Base-by-base conservation (phyloP, 108 stramenopile species). In the Mediolabrus comicus region DNA sequence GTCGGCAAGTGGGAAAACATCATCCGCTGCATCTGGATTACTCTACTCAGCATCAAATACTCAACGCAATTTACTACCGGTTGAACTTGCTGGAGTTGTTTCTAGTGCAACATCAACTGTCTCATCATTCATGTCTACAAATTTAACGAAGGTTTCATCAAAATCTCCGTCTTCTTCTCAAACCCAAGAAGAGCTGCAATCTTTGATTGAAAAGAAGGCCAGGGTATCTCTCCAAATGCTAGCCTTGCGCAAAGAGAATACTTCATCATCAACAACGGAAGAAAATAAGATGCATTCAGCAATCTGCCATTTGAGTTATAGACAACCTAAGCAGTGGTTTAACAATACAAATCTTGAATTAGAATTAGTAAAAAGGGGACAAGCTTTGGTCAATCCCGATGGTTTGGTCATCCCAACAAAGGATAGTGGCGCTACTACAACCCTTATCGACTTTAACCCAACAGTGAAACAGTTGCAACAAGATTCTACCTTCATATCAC, bases 401-500 rank as follows among this genome's bases (percentile, higher is more conserved):
- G 77, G 63, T 0, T 33, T 22, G 11, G 65, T 65, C 3, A 22
- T 64, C 12, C 41, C 29, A 14, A 53, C 17, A 13, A 11, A 24
- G 33, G 61, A 29, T 83, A n/a, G 19, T 35, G 49, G 59, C 28
- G 26, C 56, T 39, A 33, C 46, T 65, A 16, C 82, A 11, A 58
- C 16, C n/a, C 55, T 51, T 26, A 62, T 72, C 0, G 85, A 94
- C 46, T 71, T 77, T 26, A 76, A 83, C 43, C 84, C 90, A 39
- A 74, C 79, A 13, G 53, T 86, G 2, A 56, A 77, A 14, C 83
- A 89, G 60, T 65, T 90, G 13, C 76, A 81, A 43, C 26, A 63
- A 4, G 90, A 94, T 74, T 72, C 75, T 19, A 75, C 80, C 19
- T 94, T 91, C 35, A 31, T 89, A 3, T 84, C 89, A 16, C 58